phyloP scores from a whole-genome alignment of 768 basidiomycete genomes.

The Cubamyces lactineus region DNA sequence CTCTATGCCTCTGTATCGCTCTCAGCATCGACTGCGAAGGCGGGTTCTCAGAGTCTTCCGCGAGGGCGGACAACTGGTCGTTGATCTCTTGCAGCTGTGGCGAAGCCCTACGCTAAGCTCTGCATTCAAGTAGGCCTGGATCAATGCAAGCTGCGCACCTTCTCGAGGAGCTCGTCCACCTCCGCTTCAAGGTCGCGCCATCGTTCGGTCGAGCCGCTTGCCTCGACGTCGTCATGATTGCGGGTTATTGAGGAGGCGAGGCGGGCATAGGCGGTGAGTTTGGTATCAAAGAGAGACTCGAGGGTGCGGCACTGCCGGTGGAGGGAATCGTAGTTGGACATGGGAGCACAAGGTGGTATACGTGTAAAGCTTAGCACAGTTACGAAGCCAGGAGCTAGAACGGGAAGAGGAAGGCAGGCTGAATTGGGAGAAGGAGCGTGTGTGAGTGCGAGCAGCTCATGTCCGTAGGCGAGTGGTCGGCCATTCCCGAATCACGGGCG shows the following conservation, averaged over 20 bases:
- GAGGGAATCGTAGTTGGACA: conserved; percentile 86
- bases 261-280: conserved; percentile 89
- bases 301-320: conserved; percentile 92
- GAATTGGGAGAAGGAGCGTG: conserved; percentile 4
- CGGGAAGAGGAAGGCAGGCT: not conserved
- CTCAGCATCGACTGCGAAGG: conserved; percentile 86
- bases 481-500: conserved; percentile 6
- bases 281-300: conserved; percentile 89
- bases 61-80: conserved; percentile 70
- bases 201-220: conserved; percentile 68
- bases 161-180: conserved; percentile 81
- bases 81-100: conserved; percentile 84
- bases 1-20: conserved; percentile 87
- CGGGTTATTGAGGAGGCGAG: conserved; percentile 70
- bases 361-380: not conserved
- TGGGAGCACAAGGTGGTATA: conserved; percentile 32
- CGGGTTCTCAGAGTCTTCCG: conserved; percentile 66
- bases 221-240: conserved; percentile 64
- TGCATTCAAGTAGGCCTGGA: conserved; percentile 12
- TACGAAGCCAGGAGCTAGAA: not conserved
- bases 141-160: conserved; percentile 52
- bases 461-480: not conserved
- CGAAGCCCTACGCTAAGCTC: conserved; percentile 25
- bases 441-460: not conserved
- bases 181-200: conserved; percentile 87